Percentiles rank a stretch among this genome's conserved stretches.
Conservation (phyloP, 805 yeast species). For the Clavispora vitiphila region DNA sequence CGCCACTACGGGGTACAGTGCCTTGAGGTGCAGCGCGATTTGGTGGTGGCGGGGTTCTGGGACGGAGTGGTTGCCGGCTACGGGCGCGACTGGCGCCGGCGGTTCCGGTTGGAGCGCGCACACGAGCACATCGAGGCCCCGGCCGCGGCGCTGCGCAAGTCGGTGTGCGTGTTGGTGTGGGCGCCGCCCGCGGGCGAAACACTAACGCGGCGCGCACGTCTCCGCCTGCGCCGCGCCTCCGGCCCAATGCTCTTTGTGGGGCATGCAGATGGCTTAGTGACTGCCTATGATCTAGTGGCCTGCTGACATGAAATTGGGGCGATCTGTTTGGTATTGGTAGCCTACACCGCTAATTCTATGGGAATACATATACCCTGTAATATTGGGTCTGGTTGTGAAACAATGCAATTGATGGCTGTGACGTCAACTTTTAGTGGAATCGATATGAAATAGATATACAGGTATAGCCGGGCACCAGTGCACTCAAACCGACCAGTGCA, state of each 20-base stretch:
- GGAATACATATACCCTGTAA: too few relatives aligned
- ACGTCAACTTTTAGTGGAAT: too few relatives aligned
- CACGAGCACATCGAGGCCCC: background rate
- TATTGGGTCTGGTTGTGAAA: too few relatives aligned
- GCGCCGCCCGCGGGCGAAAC: background rate
- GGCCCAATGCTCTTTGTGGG: constrained; percentile 41
- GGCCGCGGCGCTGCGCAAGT: background rate
- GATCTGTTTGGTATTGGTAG: too few relatives aligned
- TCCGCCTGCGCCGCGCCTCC: background rate
- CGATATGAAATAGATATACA: too few relatives aligned
- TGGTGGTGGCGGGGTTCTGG: constrained; percentile 41
- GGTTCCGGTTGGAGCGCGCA: background rate
- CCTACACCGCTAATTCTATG: too few relatives aligned
- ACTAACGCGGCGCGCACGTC: background rate
- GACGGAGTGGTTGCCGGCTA: constrained; percentile 40
- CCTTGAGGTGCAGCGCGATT: constrained; percentile 9
- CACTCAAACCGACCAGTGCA: too few relatives aligned
- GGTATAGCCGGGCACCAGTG: too few relatives aligned
- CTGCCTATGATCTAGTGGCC: constrained; percentile 15
- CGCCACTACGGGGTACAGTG: constrained; percentile 18
- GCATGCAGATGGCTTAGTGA: constrained; percentile 52
- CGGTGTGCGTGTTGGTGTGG: background rate
- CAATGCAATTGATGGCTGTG: too few relatives aligned
- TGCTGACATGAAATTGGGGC: too few relatives aligned
- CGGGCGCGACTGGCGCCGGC: background rate